These are phyloP conservation scores for Chamaecyparis obtusa DNA, from an alignment of 75 land plant genomes.

Conservation along the genomic window DNA sequence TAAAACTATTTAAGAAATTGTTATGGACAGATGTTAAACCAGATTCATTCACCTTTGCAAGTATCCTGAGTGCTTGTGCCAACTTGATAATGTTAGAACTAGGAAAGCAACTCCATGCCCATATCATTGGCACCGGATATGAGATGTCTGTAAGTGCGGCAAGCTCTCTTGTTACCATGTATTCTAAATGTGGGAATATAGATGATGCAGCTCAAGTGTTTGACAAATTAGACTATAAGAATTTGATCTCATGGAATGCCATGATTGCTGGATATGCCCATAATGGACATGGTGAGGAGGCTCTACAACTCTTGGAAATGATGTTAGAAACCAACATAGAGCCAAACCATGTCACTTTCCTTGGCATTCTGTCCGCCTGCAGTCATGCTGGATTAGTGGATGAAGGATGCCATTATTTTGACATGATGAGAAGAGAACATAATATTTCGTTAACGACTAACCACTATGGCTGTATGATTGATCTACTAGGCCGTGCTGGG, in stretches of 20 bases:
- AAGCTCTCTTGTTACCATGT: conserved; percentile 16
- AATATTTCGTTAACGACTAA: not conserved
- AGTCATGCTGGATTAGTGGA: conserved; percentile 30
- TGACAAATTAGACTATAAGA: not conserved
- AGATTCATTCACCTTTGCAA: conserved; percentile 23
- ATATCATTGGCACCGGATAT: not conserved
- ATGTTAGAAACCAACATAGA: conserved; percentile 7
- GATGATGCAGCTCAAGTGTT: conserved; percentile 13
- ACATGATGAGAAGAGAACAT: conserved; percentile 9
- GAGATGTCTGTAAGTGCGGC: conserved; percentile 8
- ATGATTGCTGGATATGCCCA: conserved; percentile 24
- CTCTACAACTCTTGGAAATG: conserved; percentile 8
- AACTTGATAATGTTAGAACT: conserved; percentile 32
- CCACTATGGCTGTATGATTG: conserved; percentile 30
- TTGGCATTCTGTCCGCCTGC: conserved; percentile 21
- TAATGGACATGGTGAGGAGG: conserved; percentile 14
- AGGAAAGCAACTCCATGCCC: conserved; percentile 21
- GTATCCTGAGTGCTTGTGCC: conserved; percentile 40
- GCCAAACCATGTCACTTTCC: conserved; percentile 22
- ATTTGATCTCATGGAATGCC: conserved; percentile 19
- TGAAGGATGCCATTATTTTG: conserved; percentile 19
- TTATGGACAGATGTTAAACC: conserved; percentile 16
- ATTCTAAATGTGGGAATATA: conserved; percentile 20
- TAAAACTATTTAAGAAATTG: conserved; percentile 43
- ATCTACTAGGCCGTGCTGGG: conserved; percentile 32